These are phyloP conservation scores for Mycena maculata DNA, from an alignment of 768 basidiomycete species.

Conservation along the genomic window DNA sequence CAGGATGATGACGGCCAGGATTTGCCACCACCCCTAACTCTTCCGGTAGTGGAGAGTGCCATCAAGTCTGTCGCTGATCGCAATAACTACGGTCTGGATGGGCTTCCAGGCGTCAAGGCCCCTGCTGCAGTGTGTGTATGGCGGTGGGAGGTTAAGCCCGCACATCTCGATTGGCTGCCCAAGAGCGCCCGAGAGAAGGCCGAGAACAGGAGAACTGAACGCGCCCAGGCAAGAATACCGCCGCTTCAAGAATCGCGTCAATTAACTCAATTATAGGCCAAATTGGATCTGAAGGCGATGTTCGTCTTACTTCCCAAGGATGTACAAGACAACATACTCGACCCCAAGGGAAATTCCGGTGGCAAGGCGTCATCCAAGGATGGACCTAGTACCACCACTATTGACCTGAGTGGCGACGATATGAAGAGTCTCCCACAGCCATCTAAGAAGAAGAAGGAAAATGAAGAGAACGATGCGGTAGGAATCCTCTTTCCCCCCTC, in stretches of 20 bases:
- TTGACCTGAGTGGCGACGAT: conserved; percentile 42
- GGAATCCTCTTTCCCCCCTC: conserved; percentile 21
- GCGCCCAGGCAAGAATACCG: conserved; percentile 64
- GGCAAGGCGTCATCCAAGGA: conserved; percentile 48
- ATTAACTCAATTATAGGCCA: conserved; percentile 60
- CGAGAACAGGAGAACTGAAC: conserved; percentile 69
- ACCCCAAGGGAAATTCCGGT: conserved; percentile 55
- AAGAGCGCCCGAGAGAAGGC: conserved; percentile 73
- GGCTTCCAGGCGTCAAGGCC: conserved; percentile 58
- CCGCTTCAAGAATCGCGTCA: not conserved
- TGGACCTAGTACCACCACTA: conserved; percentile 26
- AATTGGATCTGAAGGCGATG: conserved; percentile 61
- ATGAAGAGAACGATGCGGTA: conserved; percentile 56
- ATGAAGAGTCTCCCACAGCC: conserved; percentile 40
- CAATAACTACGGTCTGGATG: conserved; percentile 85
- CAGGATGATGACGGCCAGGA: conserved; percentile 64
- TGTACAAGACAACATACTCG: conserved; percentile 67
- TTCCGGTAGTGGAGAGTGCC: conserved; percentile 70
- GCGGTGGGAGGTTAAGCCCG: conserved; percentile 86
- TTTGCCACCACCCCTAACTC: conserved; percentile 53
- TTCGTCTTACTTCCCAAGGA: conserved; percentile 69
- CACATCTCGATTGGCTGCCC: conserved; percentile 72
- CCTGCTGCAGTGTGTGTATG: conserved; percentile 79
- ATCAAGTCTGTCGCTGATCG: conserved; percentile 74
- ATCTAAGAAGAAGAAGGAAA: conserved; percentile 49